These are phyloP conservation scores for Linum usitatissimum DNA, from an alignment of 345 rosid species.

Conservation along the genomic window DNA sequence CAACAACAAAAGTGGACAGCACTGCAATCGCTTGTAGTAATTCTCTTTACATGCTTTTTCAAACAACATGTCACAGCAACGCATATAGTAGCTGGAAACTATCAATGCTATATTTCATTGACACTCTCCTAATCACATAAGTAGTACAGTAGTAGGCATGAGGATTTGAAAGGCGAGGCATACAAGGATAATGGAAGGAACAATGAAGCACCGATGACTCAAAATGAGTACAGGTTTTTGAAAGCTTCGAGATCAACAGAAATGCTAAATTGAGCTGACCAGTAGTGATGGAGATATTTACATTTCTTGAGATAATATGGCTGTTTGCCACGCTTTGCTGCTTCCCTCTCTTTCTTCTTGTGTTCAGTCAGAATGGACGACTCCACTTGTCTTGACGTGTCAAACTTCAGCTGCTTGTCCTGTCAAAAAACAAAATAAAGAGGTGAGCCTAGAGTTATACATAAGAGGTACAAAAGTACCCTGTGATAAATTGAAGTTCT, in stretches of 20 bases:
- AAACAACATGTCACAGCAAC: not conserved
- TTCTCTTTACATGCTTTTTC: not conserved
- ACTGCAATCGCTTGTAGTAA: not conserved
- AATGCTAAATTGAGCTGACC: not conserved
- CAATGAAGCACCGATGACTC: not conserved
- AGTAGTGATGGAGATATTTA: conserved; percentile 13
- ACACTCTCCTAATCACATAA: not conserved
- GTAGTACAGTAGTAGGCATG: not conserved
- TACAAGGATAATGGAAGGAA: not conserved
- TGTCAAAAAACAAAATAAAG: conserved; percentile 16
- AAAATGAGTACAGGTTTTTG: not conserved
- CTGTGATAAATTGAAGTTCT: conserved; percentile 20
- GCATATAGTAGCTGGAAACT: not conserved
- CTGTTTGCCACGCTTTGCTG: conserved; percentile 67
- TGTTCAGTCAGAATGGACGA: conserved; percentile 55
- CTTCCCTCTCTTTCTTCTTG: conserved; percentile 82
- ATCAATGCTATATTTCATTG: not conserved
- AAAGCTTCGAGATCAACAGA: not conserved
- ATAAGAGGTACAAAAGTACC: not conserved
- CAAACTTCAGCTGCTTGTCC: conserved; percentile 68
- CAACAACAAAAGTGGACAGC: not conserved
- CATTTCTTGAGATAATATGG: conserved; percentile 88
- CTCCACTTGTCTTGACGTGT: conserved; percentile 47
- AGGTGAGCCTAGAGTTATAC: not conserved
- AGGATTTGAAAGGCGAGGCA: not conserved